Base-by-base conservation (phyloP, 2,329 filamentous ascomycete species). In the Trichoderma simmonsii region DNA sequence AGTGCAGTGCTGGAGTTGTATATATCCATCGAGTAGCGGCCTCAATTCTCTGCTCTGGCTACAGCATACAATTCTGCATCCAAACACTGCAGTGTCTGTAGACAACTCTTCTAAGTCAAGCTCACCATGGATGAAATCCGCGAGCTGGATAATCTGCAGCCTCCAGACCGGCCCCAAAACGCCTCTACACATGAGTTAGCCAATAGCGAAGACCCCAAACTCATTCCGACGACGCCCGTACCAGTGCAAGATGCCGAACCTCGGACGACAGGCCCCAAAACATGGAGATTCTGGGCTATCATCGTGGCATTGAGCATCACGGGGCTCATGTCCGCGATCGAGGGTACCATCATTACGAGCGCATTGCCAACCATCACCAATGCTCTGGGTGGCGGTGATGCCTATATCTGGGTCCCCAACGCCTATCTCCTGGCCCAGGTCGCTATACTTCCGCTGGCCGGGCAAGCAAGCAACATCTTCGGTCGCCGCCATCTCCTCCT, bases 311-410 rank as follows among this genome's bases (percentile, higher is more conserved):
- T 76, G 3, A 71, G 65, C 68, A 73, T 75, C 36, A 75, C 75
- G 12, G 63, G 83, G 6, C 81, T 84, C 73, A 79, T 85, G 11
- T 78, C 81, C 9, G 81, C 83, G 1, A 80, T 85, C 76, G 86
- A 85, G 74, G 78, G 83, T 1, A 89, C 86, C 12, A 88, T 89
- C 75, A 82, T 90, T 43, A 85, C 88, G 3, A 88, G 88, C 0
- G 86, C 88, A 3, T 82, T 90, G 12, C 88, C 89, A 0, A 86
- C 86, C 9, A 71, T 71, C 63, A 66, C 70, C 6, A 54, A 62
- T 6, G 70, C 30, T 32, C 32, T 71, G 18, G 34, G 57, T 5
- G 70, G 48, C 4, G 70, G 70, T 9, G 36, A 56, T 30, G 30
- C 36, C 18, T 71, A 71, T 24, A 66, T 67, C 6, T 71, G 70